Conservation (phyloP, 2,329 filamentous ascomycete genomes). For the Cryoendolithus antarcticus region DNA sequence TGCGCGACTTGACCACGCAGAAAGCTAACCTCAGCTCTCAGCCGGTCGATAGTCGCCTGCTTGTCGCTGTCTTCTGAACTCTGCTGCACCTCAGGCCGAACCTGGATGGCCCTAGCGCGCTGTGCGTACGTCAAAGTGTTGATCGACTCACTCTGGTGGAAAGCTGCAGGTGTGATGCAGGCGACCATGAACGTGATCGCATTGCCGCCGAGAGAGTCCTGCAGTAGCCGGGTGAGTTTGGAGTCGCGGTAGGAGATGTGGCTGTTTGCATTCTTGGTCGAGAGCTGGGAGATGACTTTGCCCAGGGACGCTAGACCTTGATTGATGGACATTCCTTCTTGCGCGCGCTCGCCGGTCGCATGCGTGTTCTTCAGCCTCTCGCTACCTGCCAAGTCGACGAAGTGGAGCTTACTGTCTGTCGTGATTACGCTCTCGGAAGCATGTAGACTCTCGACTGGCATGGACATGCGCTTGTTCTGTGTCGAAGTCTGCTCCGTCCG, state of each 20-base stretch:
- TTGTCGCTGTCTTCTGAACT: conserved; percentile 82
- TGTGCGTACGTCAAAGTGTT: conserved; percentile 97
- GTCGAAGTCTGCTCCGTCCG: conserved; percentile 49
- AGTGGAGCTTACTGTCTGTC: conserved; percentile 95
- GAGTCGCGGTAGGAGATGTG: conserved; percentile 98
- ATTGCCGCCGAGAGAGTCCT: conserved; percentile 92
- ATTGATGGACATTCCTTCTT: conserved; percentile 96
- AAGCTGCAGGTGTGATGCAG: conserved; percentile 91
- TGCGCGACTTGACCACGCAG: conserved; percentile 85
- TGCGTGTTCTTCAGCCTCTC: conserved; percentile 95
- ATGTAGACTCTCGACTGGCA: conserved; percentile 62
- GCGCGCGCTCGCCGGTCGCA: conserved; percentile 85
- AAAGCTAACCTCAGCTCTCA: conserved; percentile 89
- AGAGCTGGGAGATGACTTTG: conserved; percentile 96
- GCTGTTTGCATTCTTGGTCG: conserved; percentile 71
- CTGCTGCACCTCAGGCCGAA: conserved; percentile 92
- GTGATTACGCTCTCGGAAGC: conserved; percentile 53
- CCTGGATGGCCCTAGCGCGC: conserved; percentile 89
- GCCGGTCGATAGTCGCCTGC: conserved; percentile 79
- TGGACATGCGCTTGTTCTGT: conserved; percentile 73
- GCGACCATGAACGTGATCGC: conserved; percentile 99
- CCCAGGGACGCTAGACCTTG: conserved; percentile 86
- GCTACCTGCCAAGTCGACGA: conserved; percentile 93
- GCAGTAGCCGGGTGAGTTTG: conserved; percentile 84
- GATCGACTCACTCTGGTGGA: conserved; percentile 91